Conservation (phyloP, 192 early-diverging fungal genomes). For the Gaertneriomyces sp. region DNA sequence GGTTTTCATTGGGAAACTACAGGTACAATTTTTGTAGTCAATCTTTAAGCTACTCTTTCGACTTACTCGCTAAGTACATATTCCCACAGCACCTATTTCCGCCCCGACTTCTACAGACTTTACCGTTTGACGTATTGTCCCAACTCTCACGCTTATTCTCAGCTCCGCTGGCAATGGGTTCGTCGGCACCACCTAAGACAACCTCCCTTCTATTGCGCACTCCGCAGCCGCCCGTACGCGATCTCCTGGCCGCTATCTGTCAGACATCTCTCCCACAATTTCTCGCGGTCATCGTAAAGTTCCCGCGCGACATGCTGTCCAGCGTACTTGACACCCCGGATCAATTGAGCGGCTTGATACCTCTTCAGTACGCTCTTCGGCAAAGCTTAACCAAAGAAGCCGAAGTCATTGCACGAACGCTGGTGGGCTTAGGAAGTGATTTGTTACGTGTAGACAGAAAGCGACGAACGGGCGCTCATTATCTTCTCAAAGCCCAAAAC, state of each 20-base stretch:
- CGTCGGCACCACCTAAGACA: not conserved
- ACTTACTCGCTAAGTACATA: not conserved
- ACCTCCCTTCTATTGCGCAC: not conserved
- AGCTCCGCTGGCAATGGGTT: not conserved
- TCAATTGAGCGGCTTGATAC: conserved; percentile 55
- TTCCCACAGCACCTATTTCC: not conserved
- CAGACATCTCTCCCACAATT: conserved; percentile 41
- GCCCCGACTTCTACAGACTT: not conserved
- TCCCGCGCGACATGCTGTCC: conserved; percentile 33
- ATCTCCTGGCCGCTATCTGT: conserved; percentile 53
- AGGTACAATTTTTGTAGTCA: not conserved
- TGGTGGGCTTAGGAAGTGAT: conserved; percentile 27
- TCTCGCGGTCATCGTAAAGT: no score
- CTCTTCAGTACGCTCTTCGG: conserved; percentile 57
- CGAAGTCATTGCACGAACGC: conserved; percentile 34
- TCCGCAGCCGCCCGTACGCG: not conserved
- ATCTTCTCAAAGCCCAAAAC: conserved; percentile 7
- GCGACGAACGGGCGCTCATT: no score
- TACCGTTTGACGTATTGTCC: not conserved
- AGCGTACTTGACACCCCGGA: conserved; percentile 46
- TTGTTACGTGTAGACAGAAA: not conserved
- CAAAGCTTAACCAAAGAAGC: conserved; percentile 43
- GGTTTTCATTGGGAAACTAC: not conserved
- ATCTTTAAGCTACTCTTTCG: not conserved
- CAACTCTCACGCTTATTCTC: not conserved